Evolutionary conservation across 2,329 filamentous ascomycete species (phyloP), one percentile per base, ranked within the genome.

Genomic region (Sclerotinia spermophila): DNA sequence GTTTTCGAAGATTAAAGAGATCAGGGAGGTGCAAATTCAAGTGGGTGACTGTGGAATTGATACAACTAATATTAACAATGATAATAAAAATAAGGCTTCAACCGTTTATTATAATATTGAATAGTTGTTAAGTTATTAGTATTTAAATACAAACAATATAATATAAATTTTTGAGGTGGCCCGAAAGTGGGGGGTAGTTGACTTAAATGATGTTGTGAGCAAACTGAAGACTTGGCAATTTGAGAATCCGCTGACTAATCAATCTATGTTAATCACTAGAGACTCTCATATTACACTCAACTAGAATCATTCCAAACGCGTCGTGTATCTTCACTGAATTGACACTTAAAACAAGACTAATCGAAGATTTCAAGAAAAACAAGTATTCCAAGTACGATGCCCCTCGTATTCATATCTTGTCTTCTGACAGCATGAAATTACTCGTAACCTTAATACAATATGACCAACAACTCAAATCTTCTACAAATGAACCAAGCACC

Each of bases 281-380:
- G 15, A 33, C n/a, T 19, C 8, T 2, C 27, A 35, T 24, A 24
- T 35, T 24, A 60, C 38, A 42, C 40, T 15, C 24, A 40, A 19
- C 3, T 7, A 42, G 3, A 60, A 30, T 8, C 30, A 30, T 60
- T 42, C 30, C 10, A 10, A 42, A 30, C 6, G 30, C n/a, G 7
- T 60, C n/a, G 42, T 2, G 17, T 11, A 42, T 30, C n/a, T 42
- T 42, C n/a, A 42, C 2, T 11, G 24, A n/a, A 19, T 13, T 42
- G 15, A 2, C 8, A 11, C 19, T 61, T 19, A 8, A 7, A 13
- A 61, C n/a, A 44, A n/a, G n/a, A 21, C 3, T 2, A 2, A 61
- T 27, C 8, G 5, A 5, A 27, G 0, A 19, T 3, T 0, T 27
- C 40, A 3, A 24, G 24, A n/a, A 2, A 56, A 11, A 7, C 8